Percentiles rank a stretch among this genome's conserved stretches.
These are phyloP conservation scores for Purpureocillium lavendulum DNA, from an alignment of 2,329 filamentous ascomycete genomes.

Conservation along the genomic window DNA sequence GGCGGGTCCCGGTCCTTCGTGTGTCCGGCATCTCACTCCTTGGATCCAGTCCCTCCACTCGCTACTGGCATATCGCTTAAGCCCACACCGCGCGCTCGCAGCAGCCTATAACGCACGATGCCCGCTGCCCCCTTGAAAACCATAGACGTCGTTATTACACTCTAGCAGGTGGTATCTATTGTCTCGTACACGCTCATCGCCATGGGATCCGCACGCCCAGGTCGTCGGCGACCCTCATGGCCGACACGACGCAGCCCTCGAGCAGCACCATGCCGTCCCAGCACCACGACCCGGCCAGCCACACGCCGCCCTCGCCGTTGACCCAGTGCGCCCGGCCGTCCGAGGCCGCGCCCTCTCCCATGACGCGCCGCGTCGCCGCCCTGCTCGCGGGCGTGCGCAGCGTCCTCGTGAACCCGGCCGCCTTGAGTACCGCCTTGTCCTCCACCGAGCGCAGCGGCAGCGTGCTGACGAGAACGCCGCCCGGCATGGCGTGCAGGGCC, in stretches of 20 bases:
- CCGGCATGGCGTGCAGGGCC: conserved; percentile 41
- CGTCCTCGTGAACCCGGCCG: conserved; percentile 42
- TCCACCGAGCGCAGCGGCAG: conserved; percentile 33
- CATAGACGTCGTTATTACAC: no score
- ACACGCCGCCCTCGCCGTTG: conserved; percentile 46
- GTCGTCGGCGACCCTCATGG: conserved; percentile 44
- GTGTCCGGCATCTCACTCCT: no score
- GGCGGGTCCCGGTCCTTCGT: no score
- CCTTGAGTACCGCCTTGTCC: conserved; percentile 29
- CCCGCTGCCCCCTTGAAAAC: no score
- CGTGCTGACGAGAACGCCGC: conserved; percentile 44
- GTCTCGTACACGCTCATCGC: conserved; percentile 7
- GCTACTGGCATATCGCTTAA: no score
- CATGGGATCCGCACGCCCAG: conserved; percentile 39
- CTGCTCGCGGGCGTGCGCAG: conserved; percentile 40
- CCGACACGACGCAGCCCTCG: conserved; percentile 52
- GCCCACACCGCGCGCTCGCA: no score
- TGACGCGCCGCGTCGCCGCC: conserved; percentile 35
- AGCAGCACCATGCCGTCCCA: conserved; percentile 58
- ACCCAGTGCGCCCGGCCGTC: conserved; percentile 26
- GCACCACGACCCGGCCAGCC: conserved; percentile 51
- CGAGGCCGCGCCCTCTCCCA: conserved; percentile 13
- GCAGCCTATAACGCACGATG: no score
- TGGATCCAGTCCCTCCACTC: no score
- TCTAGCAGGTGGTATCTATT: no score